These are phyloP conservation scores for Amanita rimosa DNA, from an alignment of 768 basidiomycete species.

Conservation along the genomic window DNA sequence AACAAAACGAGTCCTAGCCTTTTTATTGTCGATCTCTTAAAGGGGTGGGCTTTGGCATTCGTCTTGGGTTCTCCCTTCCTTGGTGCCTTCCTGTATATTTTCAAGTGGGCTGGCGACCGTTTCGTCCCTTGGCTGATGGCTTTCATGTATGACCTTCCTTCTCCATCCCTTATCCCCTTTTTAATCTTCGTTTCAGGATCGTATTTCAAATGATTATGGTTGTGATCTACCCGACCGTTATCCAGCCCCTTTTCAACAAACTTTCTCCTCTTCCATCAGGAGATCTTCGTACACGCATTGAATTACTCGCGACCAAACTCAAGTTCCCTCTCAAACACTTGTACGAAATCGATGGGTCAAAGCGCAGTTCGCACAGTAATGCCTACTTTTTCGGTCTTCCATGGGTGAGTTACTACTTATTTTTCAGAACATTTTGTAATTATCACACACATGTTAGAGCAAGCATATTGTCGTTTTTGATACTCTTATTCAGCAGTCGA, in stretches of 20 bases:
- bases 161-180: not conserved
- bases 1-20: conserved; percentile 82
- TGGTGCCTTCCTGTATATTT: conserved; percentile 77
- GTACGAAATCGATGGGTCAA: conserved; percentile 96
- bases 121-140: conserved; percentile 93
- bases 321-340: conserved; percentile 91
- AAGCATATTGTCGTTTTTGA: conserved; percentile 97
- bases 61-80: conserved; percentile 79
- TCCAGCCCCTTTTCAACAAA: conserved; percentile 97
- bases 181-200: conserved; percentile 33
- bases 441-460: conserved; percentile 31
- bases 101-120: conserved; percentile 86
- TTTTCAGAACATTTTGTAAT: not conserved
- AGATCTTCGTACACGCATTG: conserved; percentile 68
- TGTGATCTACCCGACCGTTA: conserved; percentile 71
- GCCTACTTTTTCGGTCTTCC: conserved; percentile 99
- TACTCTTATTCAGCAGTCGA: conserved; percentile 86
- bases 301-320: conserved; percentile 66
- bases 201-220: conserved; percentile 79
- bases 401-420: conserved; percentile 43
- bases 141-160: conserved; percentile 57
- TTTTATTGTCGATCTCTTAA: conserved; percentile 73
- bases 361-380: conserved; percentile 90
- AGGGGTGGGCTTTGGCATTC: conserved; percentile 63
- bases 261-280: conserved; percentile 76